Percentiles rank a stretch among this genome's conserved stretches.
Conservation (phyloP, 1,284 basidiomycete genomes). For the Leccinum solheimii region DNA sequence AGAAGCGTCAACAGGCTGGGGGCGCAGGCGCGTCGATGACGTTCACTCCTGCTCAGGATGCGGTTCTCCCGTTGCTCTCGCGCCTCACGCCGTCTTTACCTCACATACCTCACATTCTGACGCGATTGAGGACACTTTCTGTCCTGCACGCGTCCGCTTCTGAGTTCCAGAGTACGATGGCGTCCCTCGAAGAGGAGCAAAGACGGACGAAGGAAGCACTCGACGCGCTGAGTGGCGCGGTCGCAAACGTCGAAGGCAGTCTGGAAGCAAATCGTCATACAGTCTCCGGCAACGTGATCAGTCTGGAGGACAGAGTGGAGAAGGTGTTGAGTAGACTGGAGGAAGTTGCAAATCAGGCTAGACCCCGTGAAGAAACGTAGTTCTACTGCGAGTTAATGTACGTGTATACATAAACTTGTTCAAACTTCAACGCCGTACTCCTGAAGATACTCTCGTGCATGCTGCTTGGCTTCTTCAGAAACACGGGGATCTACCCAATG, state of each 20-base stretch:
- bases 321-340: conserved; percentile 29
- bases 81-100: conserved; percentile 87
- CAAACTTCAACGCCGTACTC: conserved; percentile 28
- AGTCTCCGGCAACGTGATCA: conserved; percentile 70
- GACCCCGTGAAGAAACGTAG: neutral
- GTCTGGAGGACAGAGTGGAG: conserved; percentile 49
- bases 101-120: conserved; percentile 89
- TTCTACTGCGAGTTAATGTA: neutral
- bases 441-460: conserved; percentile 45
- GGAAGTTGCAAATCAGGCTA: conserved; percentile 21
- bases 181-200: conserved; percentile 73
- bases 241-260: conserved; percentile 73
- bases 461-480: conserved; percentile 50
- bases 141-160: conserved; percentile 81
- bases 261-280: conserved; percentile 73
- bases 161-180: conserved; percentile 71
- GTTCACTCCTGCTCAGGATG: conserved; percentile 54
- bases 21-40: conserved; percentile 36
- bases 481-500: conserved; percentile 39
- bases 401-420: neutral
- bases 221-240: conserved; percentile 66
- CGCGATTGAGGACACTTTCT: conserved; percentile 82
- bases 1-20: conserved; percentile 42
- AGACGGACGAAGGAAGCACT: conserved; percentile 61
- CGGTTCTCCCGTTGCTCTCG: conserved; percentile 74